Evolutionary conservation across 2,329 filamentous ascomycete species (phyloP).

Genomic region (Xylaria sp.): DNA sequence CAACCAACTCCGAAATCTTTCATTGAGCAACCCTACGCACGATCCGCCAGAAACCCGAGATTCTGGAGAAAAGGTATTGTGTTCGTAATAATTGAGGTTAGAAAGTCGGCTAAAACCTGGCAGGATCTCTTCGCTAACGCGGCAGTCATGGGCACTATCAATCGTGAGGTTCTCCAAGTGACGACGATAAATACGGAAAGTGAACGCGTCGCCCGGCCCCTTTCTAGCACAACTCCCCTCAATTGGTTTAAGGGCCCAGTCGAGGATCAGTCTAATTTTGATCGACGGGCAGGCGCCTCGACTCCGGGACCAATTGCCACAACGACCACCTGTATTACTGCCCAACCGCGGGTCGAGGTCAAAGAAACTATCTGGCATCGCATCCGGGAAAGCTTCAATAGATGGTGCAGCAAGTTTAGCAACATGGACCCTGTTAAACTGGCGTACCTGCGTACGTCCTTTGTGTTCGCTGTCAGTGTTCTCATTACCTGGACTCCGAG

Average conservation of each 20-base stretch:
- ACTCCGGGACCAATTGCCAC: constrained; percentile 40
- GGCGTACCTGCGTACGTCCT: constrained; percentile 69
- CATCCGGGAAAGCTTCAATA: constrained; percentile 39
- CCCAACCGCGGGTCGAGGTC: constrained; percentile 40
- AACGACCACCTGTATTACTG: constrained; percentile 49
- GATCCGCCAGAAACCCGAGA: constrained; percentile 43
- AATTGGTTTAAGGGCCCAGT: constrained; percentile 49
- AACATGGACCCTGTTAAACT: constrained; percentile 67
- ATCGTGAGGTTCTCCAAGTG: constrained; percentile 47
- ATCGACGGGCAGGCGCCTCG: constrained; percentile 21
- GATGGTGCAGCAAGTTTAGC: constrained; percentile 49
- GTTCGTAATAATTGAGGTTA: background rate
- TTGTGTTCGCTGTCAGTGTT: constrained; percentile 69
- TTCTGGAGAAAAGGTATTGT: constrained; percentile 49
- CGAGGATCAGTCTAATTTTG: constrained; percentile 33
- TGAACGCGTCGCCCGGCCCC: constrained; percentile 34
- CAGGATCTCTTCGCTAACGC: constrained; percentile 48
- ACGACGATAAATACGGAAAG: constrained; percentile 47
- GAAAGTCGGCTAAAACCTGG: constrained; percentile 9
- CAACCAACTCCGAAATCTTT: constrained; percentile 61
- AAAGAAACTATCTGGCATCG: constrained; percentile 32
- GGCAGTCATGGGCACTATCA: constrained; percentile 49
- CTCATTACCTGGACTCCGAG: constrained; percentile 72
- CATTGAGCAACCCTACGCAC: constrained; percentile 55
- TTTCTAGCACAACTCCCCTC: constrained; percentile 32